Percentiles rank a stretch among this genome's conserved stretches.
phyloP scores from a whole-genome alignment of 495 filamentous ascomycete genomes.

The Aspergillus carlsbadensis region DNA sequence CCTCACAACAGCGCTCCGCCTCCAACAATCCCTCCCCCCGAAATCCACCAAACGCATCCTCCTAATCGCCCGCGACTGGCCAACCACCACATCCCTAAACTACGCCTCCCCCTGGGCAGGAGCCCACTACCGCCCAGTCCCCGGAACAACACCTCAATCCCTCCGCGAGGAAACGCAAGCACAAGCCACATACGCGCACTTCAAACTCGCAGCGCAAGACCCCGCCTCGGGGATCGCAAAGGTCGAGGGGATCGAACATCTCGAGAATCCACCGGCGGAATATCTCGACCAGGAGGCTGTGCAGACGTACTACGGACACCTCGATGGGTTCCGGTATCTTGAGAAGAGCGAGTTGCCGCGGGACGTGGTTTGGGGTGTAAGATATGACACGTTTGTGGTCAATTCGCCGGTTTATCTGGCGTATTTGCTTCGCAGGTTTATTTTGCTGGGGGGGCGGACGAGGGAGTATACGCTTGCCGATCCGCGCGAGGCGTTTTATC shows the following conservation, averaged over 20 bases:
- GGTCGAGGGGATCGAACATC: slow-evolving; percentile 57
- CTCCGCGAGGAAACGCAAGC: slow-evolving; percentile 50
- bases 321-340: slow-evolving; percentile 47
- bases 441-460: slow-evolving; percentile 47
- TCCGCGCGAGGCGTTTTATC: slow-evolving; percentile 47
- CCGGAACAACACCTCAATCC: slow-evolving; percentile 40
- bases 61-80: slow-evolving; percentile 58
- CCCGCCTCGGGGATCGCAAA: slow-evolving; percentile 54
- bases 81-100: slow-evolving; percentile 52
- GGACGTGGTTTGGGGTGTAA: slow-evolving; percentile 52
- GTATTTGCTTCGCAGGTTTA: slow-evolving; percentile 53
- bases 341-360: slow-evolving; percentile 38
- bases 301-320: slow-evolving; percentile 27
- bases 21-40: slow-evolving; percentile 42
- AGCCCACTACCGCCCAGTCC: slow-evolving; percentile 59
- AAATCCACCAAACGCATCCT: slow-evolving; percentile 38
- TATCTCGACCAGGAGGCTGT: slow-evolving; percentile 37
- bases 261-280: slow-evolving; percentile 48
- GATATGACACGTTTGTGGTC: slow-evolving; percentile 58
- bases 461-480: slow-evolving; percentile 43
- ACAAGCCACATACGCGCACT: slow-evolving; percentile 48
- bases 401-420: slow-evolving; percentile 63
- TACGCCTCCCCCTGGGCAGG: slow-evolving; percentile 68
- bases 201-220: slow-evolving; percentile 40
- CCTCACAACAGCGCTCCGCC: slow-evolving; percentile 49